Evolutionary conservation across 2,329 filamentous ascomycete species (phyloP).

Genomic region (Plectosphaerella sp.): DNA sequence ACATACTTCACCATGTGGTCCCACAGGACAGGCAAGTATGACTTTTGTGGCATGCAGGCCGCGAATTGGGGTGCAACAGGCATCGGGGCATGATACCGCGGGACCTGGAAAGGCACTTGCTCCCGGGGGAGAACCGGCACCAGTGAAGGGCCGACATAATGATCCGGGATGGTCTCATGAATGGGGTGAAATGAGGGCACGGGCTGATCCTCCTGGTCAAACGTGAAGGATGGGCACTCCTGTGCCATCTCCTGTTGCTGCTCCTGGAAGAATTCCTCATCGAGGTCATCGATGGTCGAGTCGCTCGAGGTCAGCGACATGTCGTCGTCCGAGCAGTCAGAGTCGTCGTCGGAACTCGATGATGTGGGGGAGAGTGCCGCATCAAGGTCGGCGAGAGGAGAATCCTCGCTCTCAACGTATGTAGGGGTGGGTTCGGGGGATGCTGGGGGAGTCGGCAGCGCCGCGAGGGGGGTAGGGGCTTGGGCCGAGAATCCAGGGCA

Average conservation of each 20-base stretch:
- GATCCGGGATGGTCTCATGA: conserved; percentile 42
- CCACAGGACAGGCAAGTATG: conserved; percentile 42
- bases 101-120: conserved; percentile 22
- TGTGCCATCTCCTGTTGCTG: conserved; percentile 31
- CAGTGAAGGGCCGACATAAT: conserved; percentile 30
- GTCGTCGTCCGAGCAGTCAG: conserved; percentile 45
- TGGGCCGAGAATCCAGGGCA: conserved; percentile 70
- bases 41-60: conserved; percentile 36
- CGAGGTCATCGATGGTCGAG: conserved; percentile 46
- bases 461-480: conserved; percentile 21
- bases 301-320: conserved; percentile 52
- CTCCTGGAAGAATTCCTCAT: conserved; percentile 44
- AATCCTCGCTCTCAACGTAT: conserved; percentile 45
- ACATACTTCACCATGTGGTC: conserved; percentile 51
- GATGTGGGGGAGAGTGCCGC: conserved; percentile 45
- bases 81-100: conserved; percentile 22
- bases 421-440: conserved; percentile 33
- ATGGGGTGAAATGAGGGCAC: conserved; percentile 31
- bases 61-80: conserved; percentile 27
- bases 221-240: conserved; percentile 34
- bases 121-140: conserved; percentile 22
- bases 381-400: conserved; percentile 38
- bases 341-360: conserved; percentile 29
- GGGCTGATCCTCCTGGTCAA: conserved; percentile 40
- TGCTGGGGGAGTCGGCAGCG: conserved; percentile 33